These are phyloP conservation scores for Sicyos baderoa DNA, from an alignment of 306 rosid species.

Conservation along the genomic window DNA sequence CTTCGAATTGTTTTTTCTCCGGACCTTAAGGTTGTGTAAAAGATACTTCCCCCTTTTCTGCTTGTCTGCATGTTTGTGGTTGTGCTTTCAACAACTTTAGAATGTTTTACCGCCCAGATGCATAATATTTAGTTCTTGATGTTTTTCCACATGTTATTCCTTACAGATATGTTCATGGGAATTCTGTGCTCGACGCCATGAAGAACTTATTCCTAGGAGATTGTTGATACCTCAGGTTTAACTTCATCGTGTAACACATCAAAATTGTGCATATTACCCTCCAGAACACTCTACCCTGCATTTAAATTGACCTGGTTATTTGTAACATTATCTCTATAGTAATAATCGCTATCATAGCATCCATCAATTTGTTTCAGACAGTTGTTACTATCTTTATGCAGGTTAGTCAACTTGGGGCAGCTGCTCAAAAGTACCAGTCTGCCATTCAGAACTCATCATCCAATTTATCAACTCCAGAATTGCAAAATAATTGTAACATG, in stretches of 20 bases:
- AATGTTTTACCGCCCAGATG: not conserved
- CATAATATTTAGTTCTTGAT: slow-evolving; percentile 4
- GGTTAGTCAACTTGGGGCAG: slow-evolving; percentile 94
- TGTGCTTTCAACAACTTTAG: slow-evolving; percentile 4
- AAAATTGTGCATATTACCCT: not conserved
- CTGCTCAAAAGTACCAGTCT: slow-evolving; percentile 93
- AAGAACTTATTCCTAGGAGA: slow-evolving; percentile 94
- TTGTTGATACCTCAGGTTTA: slow-evolving; percentile 90
- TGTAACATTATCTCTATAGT: not conserved
- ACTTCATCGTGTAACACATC: not conserved
- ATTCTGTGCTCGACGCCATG: slow-evolving; percentile 96
- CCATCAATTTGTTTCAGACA: not conserved
- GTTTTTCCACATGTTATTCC: not conserved
- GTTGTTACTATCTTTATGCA: slow-evolving; percentile 27
- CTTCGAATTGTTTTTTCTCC: slow-evolving; percentile 89
- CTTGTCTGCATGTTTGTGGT: not conserved
- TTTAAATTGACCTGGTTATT: not conserved
- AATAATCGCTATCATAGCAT: not conserved
- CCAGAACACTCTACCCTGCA: not conserved
- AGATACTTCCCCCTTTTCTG: not conserved
- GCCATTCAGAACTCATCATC: slow-evolving; percentile 83
- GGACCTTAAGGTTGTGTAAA: slow-evolving; percentile 62
- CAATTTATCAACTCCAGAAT: slow-evolving; percentile 74
- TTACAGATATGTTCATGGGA: slow-evolving; percentile 96
- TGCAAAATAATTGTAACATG: slow-evolving; percentile 93